A percentile compares a stretch with the other conserved stretches of the same genome.
These are phyloP conservation scores for Mucor piriformis DNA, from an alignment of 371 early-diverging fungal species.

Conservation along the genomic window DNA sequence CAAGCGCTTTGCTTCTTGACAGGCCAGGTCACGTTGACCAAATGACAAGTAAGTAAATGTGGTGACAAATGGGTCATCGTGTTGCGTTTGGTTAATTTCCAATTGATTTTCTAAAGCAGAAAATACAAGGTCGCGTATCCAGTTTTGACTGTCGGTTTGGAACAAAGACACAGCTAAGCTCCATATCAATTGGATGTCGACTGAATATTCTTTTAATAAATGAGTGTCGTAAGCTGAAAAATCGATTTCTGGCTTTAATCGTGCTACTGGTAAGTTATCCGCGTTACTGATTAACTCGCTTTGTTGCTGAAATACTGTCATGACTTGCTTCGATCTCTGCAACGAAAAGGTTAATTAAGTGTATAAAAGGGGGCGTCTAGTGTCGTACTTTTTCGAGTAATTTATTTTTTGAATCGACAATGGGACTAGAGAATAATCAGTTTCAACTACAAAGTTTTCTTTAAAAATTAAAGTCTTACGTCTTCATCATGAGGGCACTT, in stretches of 20 bases:
- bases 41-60: conserved; percentile 16
- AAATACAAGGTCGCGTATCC: conserved; percentile 14
- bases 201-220: neutral
- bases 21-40: conserved; percentile 20
- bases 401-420: conserved; percentile 7
- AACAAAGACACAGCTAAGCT: conserved; percentile 1
- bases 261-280: conserved; percentile 3
- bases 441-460: neutral
- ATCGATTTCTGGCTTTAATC: neutral
- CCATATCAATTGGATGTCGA: conserved; percentile 18
- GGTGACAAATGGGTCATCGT: conserved; percentile 12
- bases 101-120: conserved; percentile 15
- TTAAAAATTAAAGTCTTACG: neutral
- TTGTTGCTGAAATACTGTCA: conserved; percentile 15
- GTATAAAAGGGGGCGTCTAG: neutral
- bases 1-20: conserved; percentile 2
- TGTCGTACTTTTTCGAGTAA: conserved; percentile 3
- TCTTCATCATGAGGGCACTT: neutral
- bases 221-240: conserved; percentile 8
- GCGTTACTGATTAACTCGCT: conserved; percentile 1
- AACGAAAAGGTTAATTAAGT: neutral
- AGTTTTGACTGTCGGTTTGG: neutral
- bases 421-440: neutral
- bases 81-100: neutral
- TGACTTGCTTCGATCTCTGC: conserved; percentile 10